Base-by-base conservation (phyloP, 2,329 filamentous ascomycete species). In the Setomelanomma holmii region DNA sequence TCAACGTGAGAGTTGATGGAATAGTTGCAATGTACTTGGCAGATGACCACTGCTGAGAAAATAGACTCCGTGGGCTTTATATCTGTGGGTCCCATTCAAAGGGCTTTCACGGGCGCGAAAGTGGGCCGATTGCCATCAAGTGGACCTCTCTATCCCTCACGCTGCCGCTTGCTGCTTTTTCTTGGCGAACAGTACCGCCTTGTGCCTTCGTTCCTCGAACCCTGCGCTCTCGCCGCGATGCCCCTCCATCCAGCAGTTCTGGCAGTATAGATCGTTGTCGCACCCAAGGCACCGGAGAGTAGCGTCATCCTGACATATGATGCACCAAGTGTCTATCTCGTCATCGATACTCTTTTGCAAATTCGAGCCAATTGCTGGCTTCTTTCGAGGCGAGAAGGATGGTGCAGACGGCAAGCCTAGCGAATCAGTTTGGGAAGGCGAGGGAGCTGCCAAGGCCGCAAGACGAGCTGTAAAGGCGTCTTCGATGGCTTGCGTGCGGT, bases 281-380 rank as follows among this genome's bases (percentile, higher is more conserved):
- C 91, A 96, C 3, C 88, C 90, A 0, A 86, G 68, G 68, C 91
- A 96, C 51, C 82, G 81, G 22, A 95, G 76, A 3, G 85, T 86
- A 0, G 88, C 90, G 66, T 95, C 89, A 52, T 91, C 89, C 40
- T 89, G 85, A 69, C 91, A 96, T 8, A 95, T 91, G 24, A 87
- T 84, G 71, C 91, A 96, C 90, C 90, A 96, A 1, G 82, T 85
- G 36, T 88, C 86, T 55, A 88, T 81, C 63, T 93, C 89, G 27
- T 88, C 87, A 62, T 93, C 88, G 0, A 86, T 85, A 67, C 75
- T 78, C 41, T 68, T 70, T n/a, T 74, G 66, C 12, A 75, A 42
- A 42, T 64, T 77, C 5, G 71, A 67, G 40, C 70, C 69, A 1
- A 71, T 49, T 2, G 68, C 61, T 8, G 72, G 70, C 40, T 74